Conservation (phyloP, 768 basidiomycete species). For the Scleroderma bovista region DNA sequence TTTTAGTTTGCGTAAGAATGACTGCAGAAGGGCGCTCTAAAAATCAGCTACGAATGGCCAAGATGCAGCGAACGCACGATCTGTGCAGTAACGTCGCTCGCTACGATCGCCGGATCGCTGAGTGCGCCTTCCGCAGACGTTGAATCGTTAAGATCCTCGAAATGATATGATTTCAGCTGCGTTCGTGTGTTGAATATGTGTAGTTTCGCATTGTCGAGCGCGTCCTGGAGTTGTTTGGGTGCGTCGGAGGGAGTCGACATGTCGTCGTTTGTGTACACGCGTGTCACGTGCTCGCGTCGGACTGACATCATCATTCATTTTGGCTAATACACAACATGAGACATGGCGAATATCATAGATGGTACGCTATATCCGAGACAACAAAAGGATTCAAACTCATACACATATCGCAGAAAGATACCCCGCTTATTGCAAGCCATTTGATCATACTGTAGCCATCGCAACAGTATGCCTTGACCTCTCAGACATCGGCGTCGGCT, state of each 20-base stretch:
- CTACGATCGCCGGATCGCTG: constrained; percentile 52
- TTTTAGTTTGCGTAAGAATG: constrained; percentile 76
- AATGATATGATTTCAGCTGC: constrained; percentile 20
- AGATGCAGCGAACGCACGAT: constrained; percentile 37
- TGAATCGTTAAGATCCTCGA: constrained; percentile 26
- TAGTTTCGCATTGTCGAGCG: constrained; percentile 21
- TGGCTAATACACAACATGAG: no score
- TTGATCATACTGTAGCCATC: no score
- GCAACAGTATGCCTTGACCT: no score
- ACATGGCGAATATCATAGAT: no score
- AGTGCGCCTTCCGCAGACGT: constrained; percentile 22
- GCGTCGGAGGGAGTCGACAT: constrained; percentile 17
- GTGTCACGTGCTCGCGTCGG: constrained; percentile 2
- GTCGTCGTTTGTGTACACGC: background rate
- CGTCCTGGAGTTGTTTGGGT: constrained; percentile 21
- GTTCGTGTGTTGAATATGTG: constrained; percentile 17
- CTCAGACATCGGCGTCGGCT: background rate
- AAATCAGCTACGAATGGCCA: background rate
- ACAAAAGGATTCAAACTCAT: no score
- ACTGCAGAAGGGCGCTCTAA: constrained; percentile 33
- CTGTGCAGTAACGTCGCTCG: constrained; percentile 54
- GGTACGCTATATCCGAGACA: no score
- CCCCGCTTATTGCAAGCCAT: no score
- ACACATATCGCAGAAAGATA: no score
- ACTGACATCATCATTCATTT: no score